Conservation (phyloP, 2,329 filamentous ascomycete species). For the Botrytis galanthina region DNA sequence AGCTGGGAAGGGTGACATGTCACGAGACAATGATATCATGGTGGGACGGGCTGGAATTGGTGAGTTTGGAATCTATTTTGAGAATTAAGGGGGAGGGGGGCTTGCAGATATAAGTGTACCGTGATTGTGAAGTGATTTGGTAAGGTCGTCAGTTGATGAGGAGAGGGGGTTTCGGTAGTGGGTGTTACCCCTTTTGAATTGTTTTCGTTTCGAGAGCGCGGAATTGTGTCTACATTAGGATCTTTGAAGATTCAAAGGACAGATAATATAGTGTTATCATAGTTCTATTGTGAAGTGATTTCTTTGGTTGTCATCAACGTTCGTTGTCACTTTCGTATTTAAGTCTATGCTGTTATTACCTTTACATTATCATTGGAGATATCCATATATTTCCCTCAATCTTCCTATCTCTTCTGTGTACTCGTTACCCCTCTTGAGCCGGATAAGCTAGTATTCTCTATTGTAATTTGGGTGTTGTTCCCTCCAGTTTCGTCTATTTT, state of each 20-base stretch:
- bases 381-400: neutral
- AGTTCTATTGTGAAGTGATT: neutral
- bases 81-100: too few species aligned
- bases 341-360: neutral
- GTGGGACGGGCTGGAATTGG: neutral
- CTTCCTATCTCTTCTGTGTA: too few species aligned
- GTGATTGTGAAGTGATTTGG: too few species aligned
- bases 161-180: neutral
- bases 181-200: neutral
- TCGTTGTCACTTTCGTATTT: neutral
- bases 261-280: fast-evolving
- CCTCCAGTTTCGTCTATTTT: too few species aligned
- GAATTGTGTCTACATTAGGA: fast-evolving
- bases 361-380: neutral
- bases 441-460: neutral
- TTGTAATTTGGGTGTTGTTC: fast-evolving
- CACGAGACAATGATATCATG: neutral
- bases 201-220: neutral
- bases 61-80: neutral
- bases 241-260: fast-evolving
- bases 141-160: neutral
- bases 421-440: too few species aligned
- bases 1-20: neutral
- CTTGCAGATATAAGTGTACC: too few species aligned
- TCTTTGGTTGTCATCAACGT: neutral